Evolutionary conservation across 2,329 filamentous ascomycete genomes (phyloP).

Genomic region (Xylaria sp.): DNA sequence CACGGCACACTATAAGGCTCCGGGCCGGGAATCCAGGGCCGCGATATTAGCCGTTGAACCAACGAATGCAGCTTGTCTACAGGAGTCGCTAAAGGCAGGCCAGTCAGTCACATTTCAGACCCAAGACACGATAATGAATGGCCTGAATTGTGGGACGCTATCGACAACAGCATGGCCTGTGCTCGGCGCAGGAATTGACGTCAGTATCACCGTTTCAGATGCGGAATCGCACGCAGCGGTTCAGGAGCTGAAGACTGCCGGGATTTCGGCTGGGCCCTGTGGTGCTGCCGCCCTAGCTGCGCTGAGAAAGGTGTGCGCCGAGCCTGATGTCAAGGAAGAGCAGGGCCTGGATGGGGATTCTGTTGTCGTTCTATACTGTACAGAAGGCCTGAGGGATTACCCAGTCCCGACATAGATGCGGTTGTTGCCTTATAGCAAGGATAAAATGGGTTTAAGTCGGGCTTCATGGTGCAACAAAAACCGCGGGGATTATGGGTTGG

Average conservation of each 20-base stretch:
- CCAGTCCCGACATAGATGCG: slow-evolving; percentile 47
- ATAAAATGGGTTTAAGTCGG: slow-evolving; percentile 21
- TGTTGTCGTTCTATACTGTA: slow-evolving; percentile 72
- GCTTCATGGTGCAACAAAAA: slow-evolving; percentile 21
- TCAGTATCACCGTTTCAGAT: slow-evolving; percentile 69
- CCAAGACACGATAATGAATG: slow-evolving; percentile 75
- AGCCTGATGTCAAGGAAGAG: slow-evolving; percentile 41
- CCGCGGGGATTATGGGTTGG: slow-evolving; percentile 13
- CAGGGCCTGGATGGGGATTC: slow-evolving; percentile 58
- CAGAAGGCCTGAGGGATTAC: slow-evolving; percentile 70
- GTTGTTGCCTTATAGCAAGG: slow-evolving; percentile 8
- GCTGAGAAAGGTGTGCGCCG: slow-evolving; percentile 58
- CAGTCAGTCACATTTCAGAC: slow-evolving; percentile 63
- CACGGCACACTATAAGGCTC: slow-evolving; percentile 65
- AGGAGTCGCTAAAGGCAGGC: slow-evolving; percentile 61
- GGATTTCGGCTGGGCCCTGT: slow-evolving; percentile 48
- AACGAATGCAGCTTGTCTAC: slow-evolving; percentile 69
- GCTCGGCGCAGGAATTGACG: slow-evolving; percentile 67
- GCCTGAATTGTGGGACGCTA: slow-evolving; percentile 77
- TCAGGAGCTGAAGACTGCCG: slow-evolving; percentile 57
- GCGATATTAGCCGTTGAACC: slow-evolving; percentile 76
- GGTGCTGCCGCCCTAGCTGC: slow-evolving; percentile 61
- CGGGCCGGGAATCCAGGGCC: slow-evolving; percentile 38
- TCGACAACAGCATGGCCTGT: slow-evolving; percentile 73
- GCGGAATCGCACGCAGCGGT: slow-evolving; percentile 69